Base-by-base conservation (phyloP, 805 yeast genomes). In the Wickerhamomyces strasburgensis region DNA sequence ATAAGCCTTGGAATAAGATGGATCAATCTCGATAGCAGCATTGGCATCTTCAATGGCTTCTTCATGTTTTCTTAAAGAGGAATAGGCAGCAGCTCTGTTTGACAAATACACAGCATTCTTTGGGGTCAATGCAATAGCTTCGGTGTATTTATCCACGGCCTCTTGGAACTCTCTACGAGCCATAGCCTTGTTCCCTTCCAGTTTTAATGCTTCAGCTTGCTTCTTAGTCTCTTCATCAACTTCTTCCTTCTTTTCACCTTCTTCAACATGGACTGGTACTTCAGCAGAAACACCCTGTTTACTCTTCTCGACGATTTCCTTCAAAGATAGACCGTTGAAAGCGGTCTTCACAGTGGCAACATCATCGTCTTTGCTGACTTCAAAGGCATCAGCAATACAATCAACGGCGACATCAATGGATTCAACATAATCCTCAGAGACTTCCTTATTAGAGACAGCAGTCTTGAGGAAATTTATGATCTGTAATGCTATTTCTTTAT, bases 21-120 rank as follows among this genome's bases (percentile, higher is more conserved):
- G 83, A 56, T 90, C 88, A 35, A 80, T 66, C 43, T 75, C 72
- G 39, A 87, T 79, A 29, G 98, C 96, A 38, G 68, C 67, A 52
- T 83, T 73, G 19, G 98, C 96, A 60, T 93, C 98, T 31, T 67
- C 67, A 28, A 84, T 74, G 3, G 98, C 98, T 44, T 73, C 66
- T 13, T 76, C 82, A 56, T 84, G 89, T 43, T 87, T 68, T 45
- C 77, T 73, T 21, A 74, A 54, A 5, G 96, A 85, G 9, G 95
- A 84, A 62, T 84, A 79, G 3, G 98, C 98, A 29, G 98, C 98
- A 11, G 98, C 98, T 57, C 98, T 79, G 66, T 93, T 93, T 25
- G 98, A 88, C 44, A 74, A 76, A 62, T 81, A 93, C 15, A 93
- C 85, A 14, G 89, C 88, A 58, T 87, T 88, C 14, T 70, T 60